A percentile compares a stretch with the other conserved stretches of the same genome.
Conservation (phyloP, 495 filamentous ascomycete genomes). For the Xylaria telfairii region DNA sequence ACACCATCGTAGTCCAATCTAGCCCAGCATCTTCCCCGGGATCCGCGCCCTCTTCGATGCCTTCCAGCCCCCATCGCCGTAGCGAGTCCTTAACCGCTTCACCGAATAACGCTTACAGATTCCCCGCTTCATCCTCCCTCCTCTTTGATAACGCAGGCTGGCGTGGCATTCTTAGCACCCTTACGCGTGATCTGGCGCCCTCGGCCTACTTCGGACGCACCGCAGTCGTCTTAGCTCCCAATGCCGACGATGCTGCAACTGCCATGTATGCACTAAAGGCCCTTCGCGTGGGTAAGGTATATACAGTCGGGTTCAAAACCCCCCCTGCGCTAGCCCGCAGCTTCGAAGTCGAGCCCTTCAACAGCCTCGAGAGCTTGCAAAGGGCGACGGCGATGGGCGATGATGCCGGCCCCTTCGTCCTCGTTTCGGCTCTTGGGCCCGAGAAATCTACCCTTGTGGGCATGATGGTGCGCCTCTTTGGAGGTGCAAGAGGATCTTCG, state of each 20-base stretch:
- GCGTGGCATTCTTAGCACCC: conserved; percentile 81
- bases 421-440: conserved; percentile 76
- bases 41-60: conserved; percentile 46
- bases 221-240: conserved; percentile 72
- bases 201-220: conserved; percentile 77
- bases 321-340: conserved; percentile 66
- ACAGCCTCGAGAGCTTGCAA: conserved; percentile 78
- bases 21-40: conserved; percentile 39
- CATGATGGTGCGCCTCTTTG: conserved; percentile 74
- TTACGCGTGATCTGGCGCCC: conserved; percentile 80
- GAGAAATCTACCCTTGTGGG: conserved; percentile 82
- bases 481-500: conserved; percentile 50
- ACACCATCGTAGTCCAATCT: conserved; percentile 73
- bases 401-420: conserved; percentile 73
- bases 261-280: conserved; percentile 77
- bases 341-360: conserved; percentile 73
- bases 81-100: conserved; percentile 17
- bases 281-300: conserved; percentile 77
- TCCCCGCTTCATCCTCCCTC: conserved; percentile 54
- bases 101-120: conserved; percentile 26
- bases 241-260: conserved; percentile 72
- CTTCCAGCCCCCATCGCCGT: conserved; percentile 45
- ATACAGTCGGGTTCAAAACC: conserved; percentile 82
- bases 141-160: conserved; percentile 81
- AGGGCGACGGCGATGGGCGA: conserved; percentile 56